phyloP scores from a whole-genome alignment of 371 early-diverging fungal genomes.

The Saksenaea oblongispora region DNA sequence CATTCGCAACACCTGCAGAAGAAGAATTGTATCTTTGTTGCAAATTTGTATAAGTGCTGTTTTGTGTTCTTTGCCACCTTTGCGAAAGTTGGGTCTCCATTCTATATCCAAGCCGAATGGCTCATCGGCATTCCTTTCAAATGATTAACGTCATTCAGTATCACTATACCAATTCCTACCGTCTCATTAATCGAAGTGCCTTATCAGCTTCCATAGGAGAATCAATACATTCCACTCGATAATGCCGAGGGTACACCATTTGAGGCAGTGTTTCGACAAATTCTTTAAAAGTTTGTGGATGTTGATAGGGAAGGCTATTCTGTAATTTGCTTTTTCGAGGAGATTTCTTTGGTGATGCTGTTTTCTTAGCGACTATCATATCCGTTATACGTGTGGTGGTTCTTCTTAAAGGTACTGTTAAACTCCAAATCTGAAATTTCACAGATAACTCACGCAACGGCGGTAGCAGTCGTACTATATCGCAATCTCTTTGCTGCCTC shows the following conservation, averaged over 20 bases:
- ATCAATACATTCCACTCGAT: slow-evolving; percentile 20
- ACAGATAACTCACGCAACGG: not conserved
- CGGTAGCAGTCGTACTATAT: not conserved
- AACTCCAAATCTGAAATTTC: not conserved
- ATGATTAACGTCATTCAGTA: not conserved
- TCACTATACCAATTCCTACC: not conserved
- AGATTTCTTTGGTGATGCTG: not conserved
- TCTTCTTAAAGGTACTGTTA: not conserved
- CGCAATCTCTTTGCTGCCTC: not conserved
- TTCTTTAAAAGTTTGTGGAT: slow-evolving; percentile 9
- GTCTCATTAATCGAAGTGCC: not conserved
- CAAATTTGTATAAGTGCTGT: slow-evolving; percentile 58
- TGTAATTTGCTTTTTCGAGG: not conserved
- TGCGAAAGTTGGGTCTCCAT: slow-evolving; percentile 52
- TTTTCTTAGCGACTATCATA: not conserved
- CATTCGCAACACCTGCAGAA: slow-evolving; percentile 52
- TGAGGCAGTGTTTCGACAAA: slow-evolving; percentile 11
- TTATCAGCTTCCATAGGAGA: slow-evolving; percentile 12
- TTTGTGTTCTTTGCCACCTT: slow-evolving; percentile 37
- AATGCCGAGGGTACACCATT: slow-evolving; percentile 20
- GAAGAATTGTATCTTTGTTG: slow-evolving; percentile 35
- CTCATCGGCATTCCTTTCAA: not conserved
- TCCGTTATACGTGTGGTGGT: not conserved
- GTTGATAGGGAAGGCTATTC: not conserved
- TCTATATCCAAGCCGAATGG: slow-evolving; percentile 60